Evolutionary conservation across 2,329 filamentous ascomycete genomes (phyloP), one percentile per base, ranked within the genome.

Genomic region (Colletotrichum magnum): DNA sequence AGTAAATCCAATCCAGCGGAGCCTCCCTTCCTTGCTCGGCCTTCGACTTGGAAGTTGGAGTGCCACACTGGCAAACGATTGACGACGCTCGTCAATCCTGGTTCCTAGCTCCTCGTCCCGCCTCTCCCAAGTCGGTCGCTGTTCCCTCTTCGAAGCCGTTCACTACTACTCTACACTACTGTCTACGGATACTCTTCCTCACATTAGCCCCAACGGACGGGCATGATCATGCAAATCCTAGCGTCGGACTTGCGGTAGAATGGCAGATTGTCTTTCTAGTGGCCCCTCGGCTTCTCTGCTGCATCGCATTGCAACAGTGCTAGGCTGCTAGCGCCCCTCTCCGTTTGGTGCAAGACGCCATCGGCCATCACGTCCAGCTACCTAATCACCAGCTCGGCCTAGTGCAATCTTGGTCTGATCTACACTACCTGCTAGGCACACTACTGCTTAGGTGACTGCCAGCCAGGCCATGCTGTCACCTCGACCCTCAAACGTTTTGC

Each of bases 191-290:
- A 36, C 54, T 47, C 24, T 32, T 15, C 26, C 43, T 18, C 45
- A 50, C 61, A 54, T 53, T 60, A 56, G 56, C 18, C 51, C 18
- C 43, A 69, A 66, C 56, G 56, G 56, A 57, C 51, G 43, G 43
- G 43, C 62, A 52, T 69, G 45, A 43, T 43, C 12, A 56, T 45
- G 41, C 15, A n/a, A 56, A 32, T n/a, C 18, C 16, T 60, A 26
- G 32, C 56, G 54, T 18, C 50, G 58, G 58, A 15, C 43, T 57
- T 59, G 66, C 61, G 66, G 66, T 56, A 69, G 50, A 66, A 69
- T 59, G 54, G 62, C 32, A 69, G 56, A 66, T 69, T 60, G 43
- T 43, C 48, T 45, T 36, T 51, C 50, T 36, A 50, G 48, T 51
- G 48, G 48, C 26, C 15, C 26, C 54, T 56, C 28, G 53, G 39